These are phyloP conservation scores for Cladophialophora psammophila DNA, from an alignment of 2,329 filamentous ascomycete genomes.

Conservation along the genomic window DNA sequence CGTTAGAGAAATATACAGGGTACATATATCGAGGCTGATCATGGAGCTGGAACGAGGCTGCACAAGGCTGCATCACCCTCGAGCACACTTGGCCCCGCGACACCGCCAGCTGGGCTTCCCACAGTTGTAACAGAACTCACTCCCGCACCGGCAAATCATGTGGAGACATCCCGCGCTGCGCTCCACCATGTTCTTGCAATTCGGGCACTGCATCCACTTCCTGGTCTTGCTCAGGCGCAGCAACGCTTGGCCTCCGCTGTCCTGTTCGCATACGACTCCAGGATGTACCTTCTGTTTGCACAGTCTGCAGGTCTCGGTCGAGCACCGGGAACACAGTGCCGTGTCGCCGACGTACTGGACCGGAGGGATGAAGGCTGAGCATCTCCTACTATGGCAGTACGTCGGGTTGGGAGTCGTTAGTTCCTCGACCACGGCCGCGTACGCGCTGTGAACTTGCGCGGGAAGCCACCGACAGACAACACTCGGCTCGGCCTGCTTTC, in stretches of 20 bases:
- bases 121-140: conserved; percentile 31
- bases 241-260: conserved; percentile 6
- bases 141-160: conserved; percentile 30
- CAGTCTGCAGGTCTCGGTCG: not conserved
- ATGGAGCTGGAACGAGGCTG: no score
- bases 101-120: not conserved
- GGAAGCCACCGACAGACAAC: not conserved
- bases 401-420: not conserved
- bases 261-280: not conserved
- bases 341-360: not conserved
- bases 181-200: conserved; percentile 33
- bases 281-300: not conserved
- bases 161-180: conserved; percentile 25
- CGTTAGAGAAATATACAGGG: no score
- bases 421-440: conserved; percentile 1
- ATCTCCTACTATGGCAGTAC: not conserved
- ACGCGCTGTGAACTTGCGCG: not conserved
- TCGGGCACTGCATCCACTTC: conserved; percentile 32
- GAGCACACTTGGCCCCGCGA: not conserved
- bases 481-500: not conserved
- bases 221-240: conserved; percentile 7
- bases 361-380: not conserved
- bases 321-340: not conserved
- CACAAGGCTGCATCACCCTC: not conserved
- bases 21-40: no score